Percentiles rank a stretch among this genome's conserved stretches.
These are phyloP conservation scores for Papiliotrema terrestris DNA, from an alignment of 1,284 basidiomycete genomes.

Conservation along the genomic window DNA sequence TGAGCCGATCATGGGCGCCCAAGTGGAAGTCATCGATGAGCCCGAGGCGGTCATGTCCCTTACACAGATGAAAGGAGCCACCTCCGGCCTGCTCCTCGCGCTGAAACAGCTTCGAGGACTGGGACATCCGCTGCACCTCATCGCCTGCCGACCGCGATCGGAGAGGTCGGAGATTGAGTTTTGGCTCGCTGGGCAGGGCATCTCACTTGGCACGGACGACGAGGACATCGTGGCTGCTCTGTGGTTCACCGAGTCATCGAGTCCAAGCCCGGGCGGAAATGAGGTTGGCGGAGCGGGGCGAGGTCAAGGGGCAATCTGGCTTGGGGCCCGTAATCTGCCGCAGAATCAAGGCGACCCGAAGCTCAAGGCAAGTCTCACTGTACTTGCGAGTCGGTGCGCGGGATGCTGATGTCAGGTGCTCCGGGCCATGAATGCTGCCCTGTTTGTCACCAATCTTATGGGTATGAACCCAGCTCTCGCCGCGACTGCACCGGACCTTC, in stretches of 20 bases:
- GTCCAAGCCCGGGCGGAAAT: conserved; percentile 7
- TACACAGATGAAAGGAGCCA: conserved; percentile 18
- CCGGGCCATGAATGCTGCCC: conserved; percentile 29
- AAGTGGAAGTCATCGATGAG: neutral
- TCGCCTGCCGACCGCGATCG: conserved; percentile 24
- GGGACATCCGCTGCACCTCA: conserved; percentile 39
- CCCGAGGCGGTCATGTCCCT: neutral
- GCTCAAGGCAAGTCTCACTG: conserved; percentile 15
- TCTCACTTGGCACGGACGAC: conserved; percentile 21
- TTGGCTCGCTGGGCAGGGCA: conserved; percentile 24
- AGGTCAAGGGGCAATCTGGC: conserved; percentile 15
- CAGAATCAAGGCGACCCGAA: conserved; percentile 12
- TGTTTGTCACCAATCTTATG: conserved; percentile 35
- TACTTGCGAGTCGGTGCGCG: neutral
- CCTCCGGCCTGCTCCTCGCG: conserved; percentile 21
- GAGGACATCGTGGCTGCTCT: conserved; percentile 21
- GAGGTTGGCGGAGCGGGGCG: conserved; percentile 10
- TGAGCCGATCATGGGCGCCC: neutral
- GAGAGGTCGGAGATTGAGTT: conserved; percentile 14
- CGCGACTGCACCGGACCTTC: conserved; percentile 19
- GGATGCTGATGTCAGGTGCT: conserved; percentile 22
- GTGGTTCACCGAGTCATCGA: conserved; percentile 24
- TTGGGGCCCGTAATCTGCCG: too few species aligned
- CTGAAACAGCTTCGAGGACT: conserved; percentile 23
- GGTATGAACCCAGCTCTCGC: conserved; percentile 30